phyloP scores from a whole-genome alignment of 2,329 filamentous ascomycete genomes.

The Tolypocladium tropicale region DNA sequence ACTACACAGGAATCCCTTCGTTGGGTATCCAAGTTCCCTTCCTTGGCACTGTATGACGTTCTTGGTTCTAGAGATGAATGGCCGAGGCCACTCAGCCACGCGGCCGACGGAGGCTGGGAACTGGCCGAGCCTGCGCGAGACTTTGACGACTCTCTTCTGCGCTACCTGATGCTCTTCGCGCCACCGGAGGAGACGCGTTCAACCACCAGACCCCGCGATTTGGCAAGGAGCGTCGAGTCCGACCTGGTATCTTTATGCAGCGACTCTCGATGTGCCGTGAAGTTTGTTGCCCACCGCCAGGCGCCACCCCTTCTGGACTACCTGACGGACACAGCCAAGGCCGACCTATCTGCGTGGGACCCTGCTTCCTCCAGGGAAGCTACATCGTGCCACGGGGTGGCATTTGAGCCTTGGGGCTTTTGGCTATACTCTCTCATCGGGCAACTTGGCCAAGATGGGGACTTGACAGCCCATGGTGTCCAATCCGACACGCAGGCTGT shows the following conservation, averaged over 20 bases:
- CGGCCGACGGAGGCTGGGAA: conserved; percentile 22
- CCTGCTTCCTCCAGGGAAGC: conserved; percentile 16
- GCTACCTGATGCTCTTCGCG: conserved; percentile 24
- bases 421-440: conserved; percentile 31
- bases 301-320: conserved; percentile 23
- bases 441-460: conserved; percentile 23
- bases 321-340: conserved; percentile 21
- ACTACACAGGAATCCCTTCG: conserved; percentile 29
- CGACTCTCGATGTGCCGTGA: conserved; percentile 21
- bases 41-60: conserved; percentile 34
- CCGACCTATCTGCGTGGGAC: conserved; percentile 18
- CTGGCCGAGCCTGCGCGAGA: conserved; percentile 12
- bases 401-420: conserved; percentile 30
- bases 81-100: conserved; percentile 14
- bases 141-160: conserved; percentile 20
- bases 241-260: conserved; percentile 22
- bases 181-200: conserved; percentile 14
- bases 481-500: conserved; percentile 16
- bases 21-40: conserved; percentile 31
- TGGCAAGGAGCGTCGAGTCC: conserved; percentile 22
- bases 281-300: conserved; percentile 17
- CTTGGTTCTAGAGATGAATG: conserved; percentile 25
- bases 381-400: conserved; percentile 20
- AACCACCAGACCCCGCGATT: conserved; percentile 12
- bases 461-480: conserved; percentile 15